Evolutionary conservation across 2,329 filamentous ascomycete genomes (phyloP).

Genomic region (Endoconidiophora polonica): DNA sequence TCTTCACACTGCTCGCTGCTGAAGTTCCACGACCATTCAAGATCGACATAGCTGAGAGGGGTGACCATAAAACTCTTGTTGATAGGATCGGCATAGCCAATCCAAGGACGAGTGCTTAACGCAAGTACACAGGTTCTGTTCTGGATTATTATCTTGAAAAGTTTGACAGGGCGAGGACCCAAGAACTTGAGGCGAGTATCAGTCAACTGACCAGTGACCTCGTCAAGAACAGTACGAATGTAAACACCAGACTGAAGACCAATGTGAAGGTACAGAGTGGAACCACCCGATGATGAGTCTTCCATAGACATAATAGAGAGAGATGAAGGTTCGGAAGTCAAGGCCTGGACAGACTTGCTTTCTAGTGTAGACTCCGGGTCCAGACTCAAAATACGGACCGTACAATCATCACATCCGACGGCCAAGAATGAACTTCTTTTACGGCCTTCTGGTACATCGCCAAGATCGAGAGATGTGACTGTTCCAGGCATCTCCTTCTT

Average conservation of each 20-base stretch:
- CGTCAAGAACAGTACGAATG: conserved; percentile 83
- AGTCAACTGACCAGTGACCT: conserved; percentile 85
- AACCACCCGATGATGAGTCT: conserved; percentile 77
- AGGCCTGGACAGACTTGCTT: conserved; percentile 83
- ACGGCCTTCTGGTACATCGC: conserved; percentile 79
- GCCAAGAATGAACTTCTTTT: conserved; percentile 83
- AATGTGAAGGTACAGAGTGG: conserved; percentile 86
- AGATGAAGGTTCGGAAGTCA: conserved; percentile 78
- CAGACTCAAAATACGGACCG: conserved; percentile 78
- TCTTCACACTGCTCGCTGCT: conserved; percentile 87
- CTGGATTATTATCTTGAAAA: conserved; percentile 83
- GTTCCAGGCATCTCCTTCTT: conserved; percentile 91
- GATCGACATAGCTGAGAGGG: conserved; percentile 69
- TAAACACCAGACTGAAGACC: conserved; percentile 93
- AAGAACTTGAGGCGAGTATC: conserved; percentile 91
- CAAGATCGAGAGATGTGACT: conserved; percentile 85
- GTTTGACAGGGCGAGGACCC: conserved; percentile 72
- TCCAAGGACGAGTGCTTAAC: conserved; percentile 85
- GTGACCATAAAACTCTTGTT: conserved; percentile 73
- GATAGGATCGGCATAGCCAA: conserved; percentile 80
- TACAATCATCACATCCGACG: conserved; percentile 92
- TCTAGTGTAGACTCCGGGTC: conserved; percentile 82
- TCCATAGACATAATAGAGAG: conserved; percentile 90
- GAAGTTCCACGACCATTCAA: conserved; percentile 95
- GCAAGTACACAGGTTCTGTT: conserved; percentile 73